Conservation (phyloP, 2,329 filamentous ascomycete genomes). For the Aspergillus pseudoviridinutans region DNA sequence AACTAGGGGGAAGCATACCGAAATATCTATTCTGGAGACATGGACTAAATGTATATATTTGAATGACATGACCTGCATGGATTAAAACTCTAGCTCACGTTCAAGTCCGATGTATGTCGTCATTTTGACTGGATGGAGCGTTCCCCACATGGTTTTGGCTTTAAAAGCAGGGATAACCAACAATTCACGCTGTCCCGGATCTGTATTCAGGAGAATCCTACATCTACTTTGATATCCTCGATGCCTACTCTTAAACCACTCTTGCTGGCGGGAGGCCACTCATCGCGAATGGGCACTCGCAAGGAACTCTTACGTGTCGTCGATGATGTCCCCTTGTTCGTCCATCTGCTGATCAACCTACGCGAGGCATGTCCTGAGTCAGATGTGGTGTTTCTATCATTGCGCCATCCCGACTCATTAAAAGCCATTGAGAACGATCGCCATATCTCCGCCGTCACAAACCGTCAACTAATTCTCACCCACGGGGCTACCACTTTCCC, state of each 20-base stretch:
- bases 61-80: not conserved
- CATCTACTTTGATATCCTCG: too few relatives aligned
- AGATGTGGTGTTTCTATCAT: slow-evolving; percentile 13
- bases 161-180: not conserved
- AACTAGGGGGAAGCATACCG: not conserved
- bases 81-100: not conserved
- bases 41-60: not conserved
- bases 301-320: slow-evolving; percentile 31
- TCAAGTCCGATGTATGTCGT: not conserved
- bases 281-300: slow-evolving; percentile 27
- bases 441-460: not conserved
- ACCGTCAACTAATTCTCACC: not conserved
- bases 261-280: slow-evolving; percentile 30
- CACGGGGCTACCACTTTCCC: not conserved
- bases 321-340: slow-evolving; percentile 24
- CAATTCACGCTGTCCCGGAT: not conserved
- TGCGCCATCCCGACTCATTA: not conserved
- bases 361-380: not conserved
- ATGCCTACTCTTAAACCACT: slow-evolving; percentile 19
- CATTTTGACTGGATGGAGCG: not conserved
- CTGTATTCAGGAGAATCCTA: too few relatives aligned
- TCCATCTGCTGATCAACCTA: slow-evolving; percentile 14
- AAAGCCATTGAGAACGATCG: not conserved
- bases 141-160: not conserved
- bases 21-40: not conserved